Conservation (phyloP, 2,329 filamentous ascomycete species). For the Epichloe uncinata region DNA sequence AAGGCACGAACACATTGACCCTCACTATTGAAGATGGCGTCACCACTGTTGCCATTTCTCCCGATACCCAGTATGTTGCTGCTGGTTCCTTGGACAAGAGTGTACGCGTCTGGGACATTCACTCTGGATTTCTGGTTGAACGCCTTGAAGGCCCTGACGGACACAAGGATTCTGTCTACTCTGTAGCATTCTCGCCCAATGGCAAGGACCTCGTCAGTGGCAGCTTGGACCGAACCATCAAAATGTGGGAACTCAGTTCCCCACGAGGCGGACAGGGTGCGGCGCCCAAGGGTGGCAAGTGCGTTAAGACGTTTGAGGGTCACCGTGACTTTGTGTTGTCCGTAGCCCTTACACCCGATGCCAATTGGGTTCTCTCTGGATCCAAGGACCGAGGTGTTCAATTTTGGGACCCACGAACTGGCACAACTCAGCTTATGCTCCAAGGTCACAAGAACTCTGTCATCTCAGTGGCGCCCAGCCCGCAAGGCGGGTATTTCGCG, state of each 20-base stretch:
- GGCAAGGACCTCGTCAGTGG: conserved; percentile 89
- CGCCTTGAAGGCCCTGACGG: conserved; percentile 85
- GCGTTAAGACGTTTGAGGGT: conserved; percentile 92
- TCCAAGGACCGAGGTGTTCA: conserved; percentile 96
- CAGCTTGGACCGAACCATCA: conserved; percentile 94
- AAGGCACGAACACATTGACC: conserved; percentile 66
- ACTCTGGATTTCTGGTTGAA: conserved; percentile 74
- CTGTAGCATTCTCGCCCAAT: conserved; percentile 87
- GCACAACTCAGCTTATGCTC: conserved; percentile 92
- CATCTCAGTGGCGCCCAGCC: conserved; percentile 91
- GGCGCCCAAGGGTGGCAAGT: conserved; percentile 74
- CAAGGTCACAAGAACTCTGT: conserved; percentile 99
- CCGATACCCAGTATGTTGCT: conserved; percentile 85
- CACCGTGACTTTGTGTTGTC: conserved; percentile 97
- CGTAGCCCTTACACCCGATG: conserved; percentile 88
- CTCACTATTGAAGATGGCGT: conserved; percentile 93
- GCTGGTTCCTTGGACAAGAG: conserved; percentile 96
- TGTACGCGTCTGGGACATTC: conserved; percentile 91
- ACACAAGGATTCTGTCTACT: conserved; percentile 95
- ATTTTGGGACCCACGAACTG: conserved; percentile 94
- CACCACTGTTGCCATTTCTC: conserved; percentile 93
- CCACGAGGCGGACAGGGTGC: conserved; percentile 53
- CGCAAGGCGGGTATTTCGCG: conserved; percentile 76
- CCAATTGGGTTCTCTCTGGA: conserved; percentile 90
- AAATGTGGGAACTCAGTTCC: conserved; percentile 91